Evolutionary conservation across 2,329 filamentous ascomycete genomes (phyloP).

Genomic region (Harringtonia lauricola): DNA sequence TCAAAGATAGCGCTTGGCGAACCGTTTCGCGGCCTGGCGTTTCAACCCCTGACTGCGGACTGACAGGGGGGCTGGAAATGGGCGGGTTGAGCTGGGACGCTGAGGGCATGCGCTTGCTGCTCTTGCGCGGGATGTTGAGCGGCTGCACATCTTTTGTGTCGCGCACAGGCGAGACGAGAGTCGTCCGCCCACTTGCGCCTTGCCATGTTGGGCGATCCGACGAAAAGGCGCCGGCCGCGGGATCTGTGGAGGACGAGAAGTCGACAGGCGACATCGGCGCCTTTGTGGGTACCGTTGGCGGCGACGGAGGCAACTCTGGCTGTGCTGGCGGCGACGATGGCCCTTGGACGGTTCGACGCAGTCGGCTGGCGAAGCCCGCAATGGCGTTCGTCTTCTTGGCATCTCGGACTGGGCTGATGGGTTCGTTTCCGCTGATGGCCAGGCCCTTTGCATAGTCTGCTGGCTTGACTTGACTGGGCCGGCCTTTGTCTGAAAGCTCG

Average conservation of each 20-base stretch:
- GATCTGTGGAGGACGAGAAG: conserved; percentile 13
- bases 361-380: conserved; percentile 31
- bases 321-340: not conserved
- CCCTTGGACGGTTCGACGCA: conserved; percentile 26
- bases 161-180: conserved; percentile 51
- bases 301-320: not conserved
- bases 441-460: conserved; percentile 32
- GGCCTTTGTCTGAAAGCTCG: conserved; percentile 46
- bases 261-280: not conserved
- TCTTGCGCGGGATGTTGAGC: conserved; percentile 43
- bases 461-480: conserved; percentile 44
- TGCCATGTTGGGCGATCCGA: conserved; percentile 52
- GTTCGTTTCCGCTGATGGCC: conserved; percentile 16
- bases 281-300: not conserved
- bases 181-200: conserved; percentile 57
- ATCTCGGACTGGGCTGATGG: not conserved
- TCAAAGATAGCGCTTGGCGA: conserved; percentile 25
- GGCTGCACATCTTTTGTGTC: conserved; percentile 47
- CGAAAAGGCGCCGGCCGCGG: conserved; percentile 23
- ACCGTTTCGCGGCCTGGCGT: conserved; percentile 17
- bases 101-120: conserved; percentile 27
- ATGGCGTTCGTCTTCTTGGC: conserved; percentile 13
- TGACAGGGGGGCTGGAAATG: conserved; percentile 18
- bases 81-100: conserved; percentile 11
- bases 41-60: conserved; percentile 18